Evolutionary conservation across 768 basidiomycete genomes (phyloP), one percentile per base, ranked within the genome.

Genomic region (Phylloporus scabripes): DNA sequence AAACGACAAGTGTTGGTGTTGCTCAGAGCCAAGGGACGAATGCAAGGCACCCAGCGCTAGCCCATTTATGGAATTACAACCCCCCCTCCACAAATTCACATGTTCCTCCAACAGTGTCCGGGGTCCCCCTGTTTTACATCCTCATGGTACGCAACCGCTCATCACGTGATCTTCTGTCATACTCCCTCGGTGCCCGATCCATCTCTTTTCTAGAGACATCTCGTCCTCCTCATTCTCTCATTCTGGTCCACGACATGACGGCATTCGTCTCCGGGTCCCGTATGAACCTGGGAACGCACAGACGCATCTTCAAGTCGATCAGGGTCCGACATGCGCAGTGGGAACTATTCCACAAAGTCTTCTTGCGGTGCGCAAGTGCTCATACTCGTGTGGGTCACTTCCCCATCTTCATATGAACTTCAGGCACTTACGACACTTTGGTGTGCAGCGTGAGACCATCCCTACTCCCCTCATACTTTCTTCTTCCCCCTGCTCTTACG

Each of bases 31-130:
- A 53, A 53, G 55, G 49, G 26, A 55, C 47, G 9, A 44, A 50
- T 21, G 42, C 50, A 57, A 60, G 53, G 48, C 47, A 61, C 53
- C 37, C 15, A 29, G 38, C 20, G 14, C 29, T 18, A 14, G 5
- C 7, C 51, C 39, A 24, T 7, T 55, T 53, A 1, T 7, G 32
- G 56, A 0, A 56, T 32, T 2, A 29, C 38, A 51, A 62, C 61
- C 61, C 59, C 62, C 45, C 14, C 11, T n/a, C 1, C 4, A 7
- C 11, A 29, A 24, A 50, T 68, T 67, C 62, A 63, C 62, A 66
- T 68, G 66, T 57, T 46, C n/a, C 21, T 3, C 0, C 0, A 5
- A 0, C 1, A 10, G 47, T 67, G 18, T 18, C 23, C 26, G 57
- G 50, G 67, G 65, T 55, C 56, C 24, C 10, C 0, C 10, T 46